Conservation (phyloP, 2,329 filamentous ascomycete species). For the Hypoxylon sp. region DNA sequence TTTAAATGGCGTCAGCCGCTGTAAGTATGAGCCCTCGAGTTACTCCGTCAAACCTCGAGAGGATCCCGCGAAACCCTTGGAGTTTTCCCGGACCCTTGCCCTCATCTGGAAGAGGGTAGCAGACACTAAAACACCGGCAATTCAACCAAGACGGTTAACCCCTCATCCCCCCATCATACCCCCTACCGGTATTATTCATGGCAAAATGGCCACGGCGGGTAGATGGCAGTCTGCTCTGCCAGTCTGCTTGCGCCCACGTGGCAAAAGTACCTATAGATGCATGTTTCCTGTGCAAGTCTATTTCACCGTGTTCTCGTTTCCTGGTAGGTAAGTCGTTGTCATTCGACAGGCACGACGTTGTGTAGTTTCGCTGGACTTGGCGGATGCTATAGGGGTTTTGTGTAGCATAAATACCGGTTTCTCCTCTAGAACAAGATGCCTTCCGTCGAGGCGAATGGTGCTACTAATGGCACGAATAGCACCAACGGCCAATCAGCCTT, state of each 20-base stretch:
- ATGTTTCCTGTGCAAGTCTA: constrained; percentile 6
- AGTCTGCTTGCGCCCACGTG: constrained; percentile 29
- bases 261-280: constrained; percentile 35
- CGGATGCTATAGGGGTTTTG: constrained; percentile 14
- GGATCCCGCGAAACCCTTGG: constrained; percentile 4
- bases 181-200: constrained; percentile 33
- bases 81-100: constrained; percentile 32
- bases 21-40: background rate
- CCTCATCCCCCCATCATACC: constrained; percentile 32
- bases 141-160: constrained; percentile 33
- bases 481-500: constrained; percentile 38
- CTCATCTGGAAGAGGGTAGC: constrained; percentile 37
- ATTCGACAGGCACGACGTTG: constrained; percentile 15
- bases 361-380: constrained; percentile 22
- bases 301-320: constrained; percentile 2
- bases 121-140: constrained; percentile 32
- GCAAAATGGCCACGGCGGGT: constrained; percentile 31
- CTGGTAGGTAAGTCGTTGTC: constrained; percentile 16
- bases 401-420: constrained; percentile 6
- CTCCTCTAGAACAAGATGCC: constrained; percentile 31
- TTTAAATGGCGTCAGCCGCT: background rate
- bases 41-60: constrained; percentile 9
- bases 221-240: constrained; percentile 11
- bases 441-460: constrained; percentile 29
- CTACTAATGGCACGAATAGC: constrained; percentile 28